These are phyloP conservation scores for Globisporangium apiculatum DNA, from an alignment of 352 stramenopile genomes.

Conservation along the genomic window DNA sequence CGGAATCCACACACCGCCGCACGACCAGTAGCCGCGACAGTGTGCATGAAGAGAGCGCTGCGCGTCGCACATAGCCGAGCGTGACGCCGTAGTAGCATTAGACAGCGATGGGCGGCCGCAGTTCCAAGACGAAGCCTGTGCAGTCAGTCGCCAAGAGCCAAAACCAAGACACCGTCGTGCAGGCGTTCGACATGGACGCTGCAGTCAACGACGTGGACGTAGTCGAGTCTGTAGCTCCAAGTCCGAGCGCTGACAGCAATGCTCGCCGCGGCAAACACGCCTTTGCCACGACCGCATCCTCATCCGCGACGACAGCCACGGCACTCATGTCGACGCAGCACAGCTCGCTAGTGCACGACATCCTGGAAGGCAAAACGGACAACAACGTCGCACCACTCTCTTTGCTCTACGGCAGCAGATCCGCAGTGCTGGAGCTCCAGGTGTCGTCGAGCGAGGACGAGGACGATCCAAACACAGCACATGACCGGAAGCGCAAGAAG, in stretches of 20 bases:
- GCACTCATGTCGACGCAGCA: conserved; percentile 13
- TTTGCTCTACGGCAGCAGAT: not conserved
- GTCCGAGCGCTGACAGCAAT: not conserved
- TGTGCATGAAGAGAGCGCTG: conserved; percentile 6
- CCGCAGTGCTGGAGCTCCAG: conserved; percentile 3
- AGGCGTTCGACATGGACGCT: conserved; percentile 17
- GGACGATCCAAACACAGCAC: not conserved
- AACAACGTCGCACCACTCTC: conserved; percentile 12
- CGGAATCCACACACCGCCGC: no score
- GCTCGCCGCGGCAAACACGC: not conserved
- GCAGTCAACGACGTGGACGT: conserved; percentile 29
- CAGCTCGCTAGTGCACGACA: conserved; percentile 7
- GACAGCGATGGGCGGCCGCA: conserved; percentile 34
- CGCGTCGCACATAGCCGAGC: not conserved
- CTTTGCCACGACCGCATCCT: not conserved
- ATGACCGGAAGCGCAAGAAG: not conserved
- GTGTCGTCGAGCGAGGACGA: conserved; percentile 14
- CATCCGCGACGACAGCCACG: conserved; percentile 1
- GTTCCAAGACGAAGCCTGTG: conserved; percentile 45
- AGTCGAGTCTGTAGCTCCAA: not conserved
- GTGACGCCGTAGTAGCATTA: not conserved
- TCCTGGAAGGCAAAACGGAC: conserved; percentile 5
- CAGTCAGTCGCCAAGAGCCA: not conserved
- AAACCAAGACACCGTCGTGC: conserved; percentile 21
- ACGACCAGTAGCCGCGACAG: not conserved